Base-by-base conservation (phyloP, 441 rosid species). In the Sinapis alba region DNA sequence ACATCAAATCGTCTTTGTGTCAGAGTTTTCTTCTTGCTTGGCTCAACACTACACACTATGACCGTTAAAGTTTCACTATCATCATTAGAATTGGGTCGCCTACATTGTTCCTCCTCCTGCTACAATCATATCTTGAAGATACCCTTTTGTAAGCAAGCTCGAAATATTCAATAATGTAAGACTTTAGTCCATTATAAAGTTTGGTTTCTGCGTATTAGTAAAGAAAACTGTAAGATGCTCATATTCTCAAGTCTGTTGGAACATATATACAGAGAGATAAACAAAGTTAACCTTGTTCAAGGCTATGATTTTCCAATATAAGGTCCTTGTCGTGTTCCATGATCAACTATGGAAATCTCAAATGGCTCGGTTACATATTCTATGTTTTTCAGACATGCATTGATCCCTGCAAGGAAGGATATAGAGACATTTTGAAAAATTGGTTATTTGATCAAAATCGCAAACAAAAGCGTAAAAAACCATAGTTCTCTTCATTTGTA, bases 271-370 rank as follows among this genome's bases (percentile, higher is more conserved):
- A 47, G 53, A 19, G 54, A 57, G 32, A 72, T 4, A 58, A 26
- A 50, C 18, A 18, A 79, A 71, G 75, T 75, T 45, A 41, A 88
- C 98, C 97, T 84, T 84, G 80, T 88, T 86, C 61, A 81, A 70
- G 67, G 84, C 77, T 78, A 92, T 82, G 83, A n/a, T 83, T 97
- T 83, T 87, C 99, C 99, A 57, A 71, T 78, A 68, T 51, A 81
- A 43, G 99, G 94, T 27, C 97, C 98, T 73, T 84, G 75, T 74
- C 68, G 84, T 68, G 84, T 88, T 71, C 98, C 96, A 79, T 88
- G 90, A 77, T 86, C 80, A 76, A 91, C 97, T 58, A 77, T 77
- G 36, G 50, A 62, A 19, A 93, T 84, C 83, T 93, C 99, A 60
- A 86, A 91, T 71, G 76, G 88, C 84, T 93, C 97, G 47, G 78